These are phyloP conservation scores for Vinca minor DNA, from an alignment of 257 asterid genomes.

Conservation along the genomic window DNA sequence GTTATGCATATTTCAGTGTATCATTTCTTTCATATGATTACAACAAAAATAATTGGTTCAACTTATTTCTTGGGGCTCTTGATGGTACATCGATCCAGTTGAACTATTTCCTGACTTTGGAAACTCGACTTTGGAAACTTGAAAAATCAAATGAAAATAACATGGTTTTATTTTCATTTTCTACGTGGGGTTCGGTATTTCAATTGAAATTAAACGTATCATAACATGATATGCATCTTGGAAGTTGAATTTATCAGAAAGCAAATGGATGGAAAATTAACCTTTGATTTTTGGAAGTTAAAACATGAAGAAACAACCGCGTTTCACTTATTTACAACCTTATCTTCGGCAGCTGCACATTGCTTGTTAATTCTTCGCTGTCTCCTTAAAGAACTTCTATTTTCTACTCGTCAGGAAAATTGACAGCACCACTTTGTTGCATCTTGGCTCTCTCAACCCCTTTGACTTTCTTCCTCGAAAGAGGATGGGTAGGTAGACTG, in stretches of 20 bases:
- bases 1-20: neutral
- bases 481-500: neutral
- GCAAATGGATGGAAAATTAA: neutral
- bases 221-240: neutral
- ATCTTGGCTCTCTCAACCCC: neutral
- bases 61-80: neutral
- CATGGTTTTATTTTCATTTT: neutral
- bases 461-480: constrained; percentile 4
- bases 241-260: neutral
- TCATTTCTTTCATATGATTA: neutral
- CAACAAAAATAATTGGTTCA: neutral
- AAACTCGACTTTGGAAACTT: too few species aligned
- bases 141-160: too few species aligned
- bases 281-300: neutral
- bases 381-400: neutral
- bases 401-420: neutral
- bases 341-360: neutral
- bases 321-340: neutral
- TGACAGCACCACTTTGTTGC: neutral
- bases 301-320: neutral
- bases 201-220: neutral
- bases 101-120: neutral
- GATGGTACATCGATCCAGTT: neutral
- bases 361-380: neutral
- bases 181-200: neutral